A percentile compares a stretch with the other conserved stretches of the same genome.
These are phyloP conservation scores for Eimeria nieschulzi DNA, from an alignment of 169 alveolate species.

Conservation along the genomic window DNA sequence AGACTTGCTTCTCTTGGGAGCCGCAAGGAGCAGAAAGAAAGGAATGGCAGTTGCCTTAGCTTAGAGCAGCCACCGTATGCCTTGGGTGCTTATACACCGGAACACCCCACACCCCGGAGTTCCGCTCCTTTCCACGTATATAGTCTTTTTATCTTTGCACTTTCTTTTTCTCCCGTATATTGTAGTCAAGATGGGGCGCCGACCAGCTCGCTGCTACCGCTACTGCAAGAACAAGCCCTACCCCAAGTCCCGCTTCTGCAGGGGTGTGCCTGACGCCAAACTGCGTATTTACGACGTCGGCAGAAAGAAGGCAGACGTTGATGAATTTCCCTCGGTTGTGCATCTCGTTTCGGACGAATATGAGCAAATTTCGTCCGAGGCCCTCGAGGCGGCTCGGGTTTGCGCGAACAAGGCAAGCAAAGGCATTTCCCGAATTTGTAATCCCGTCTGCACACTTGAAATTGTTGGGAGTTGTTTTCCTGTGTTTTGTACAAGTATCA, in stretches of 20 bases:
- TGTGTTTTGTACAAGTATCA: no score
- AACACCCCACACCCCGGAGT: constrained; percentile 23
- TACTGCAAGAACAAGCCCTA: constrained; percentile 98
- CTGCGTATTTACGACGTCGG: constrained; percentile 99
- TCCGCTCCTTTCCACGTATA: background rate
- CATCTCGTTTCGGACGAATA: constrained; percentile 98
- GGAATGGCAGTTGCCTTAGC: constrained; percentile 14
- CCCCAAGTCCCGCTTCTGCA: constrained; percentile 99
- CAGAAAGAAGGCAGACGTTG: constrained; percentile 96
- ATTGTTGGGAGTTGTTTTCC: no score
- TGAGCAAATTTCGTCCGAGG: constrained; percentile 99
- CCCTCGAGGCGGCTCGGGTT: constrained; percentile 99
- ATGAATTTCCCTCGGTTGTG: constrained; percentile 97
- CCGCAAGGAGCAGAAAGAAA: background rate
- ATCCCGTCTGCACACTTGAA: no score
- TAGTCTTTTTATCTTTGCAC: background rate
- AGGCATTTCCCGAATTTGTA: no score
- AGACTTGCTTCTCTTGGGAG: constrained; percentile 24
- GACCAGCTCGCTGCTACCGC: constrained; percentile 99
- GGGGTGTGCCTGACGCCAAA: constrained; percentile 99
- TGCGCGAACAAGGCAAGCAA: constrained; percentile 94
- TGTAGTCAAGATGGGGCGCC: constrained; percentile 96
- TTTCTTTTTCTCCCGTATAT: background rate
- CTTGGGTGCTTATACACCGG: background rate
- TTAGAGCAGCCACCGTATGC: constrained; percentile 33